Percentiles rank a stretch among this genome's conserved stretches.
Evolutionary conservation across 257 asterid species (phyloP).

Genomic region (Forsythia viridissima): DNA sequence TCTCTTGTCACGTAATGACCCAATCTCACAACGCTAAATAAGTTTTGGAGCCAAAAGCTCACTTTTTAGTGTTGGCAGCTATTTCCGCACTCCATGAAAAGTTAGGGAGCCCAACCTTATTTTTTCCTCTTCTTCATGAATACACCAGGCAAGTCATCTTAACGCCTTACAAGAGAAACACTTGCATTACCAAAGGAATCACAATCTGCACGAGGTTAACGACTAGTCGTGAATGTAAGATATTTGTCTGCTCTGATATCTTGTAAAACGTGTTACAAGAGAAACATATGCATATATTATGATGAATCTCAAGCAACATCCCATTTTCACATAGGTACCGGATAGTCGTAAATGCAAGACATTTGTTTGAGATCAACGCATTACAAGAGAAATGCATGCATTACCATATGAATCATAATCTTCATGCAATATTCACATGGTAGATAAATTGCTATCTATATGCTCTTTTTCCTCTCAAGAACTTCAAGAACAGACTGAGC

Average conservation of each 20-base stretch:
- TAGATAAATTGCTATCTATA: background rate
- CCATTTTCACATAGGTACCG: background rate
- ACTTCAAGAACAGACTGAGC: conserved; percentile 62
- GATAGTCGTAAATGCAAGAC: background rate
- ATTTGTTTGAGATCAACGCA: background rate
- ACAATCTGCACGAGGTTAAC: background rate
- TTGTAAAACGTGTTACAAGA: background rate
- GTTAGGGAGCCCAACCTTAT: too few species aligned
- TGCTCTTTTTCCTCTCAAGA: conserved; percentile 33
- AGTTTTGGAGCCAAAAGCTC: too few species aligned
- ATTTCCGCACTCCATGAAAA: too few species aligned
- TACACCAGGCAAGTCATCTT: too few species aligned
- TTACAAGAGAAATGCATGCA: background rate
- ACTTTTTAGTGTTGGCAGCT: too few species aligned
- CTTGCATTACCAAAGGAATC: background rate
- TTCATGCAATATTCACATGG: background rate
- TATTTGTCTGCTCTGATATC: too few species aligned
- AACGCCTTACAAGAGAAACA: background rate
- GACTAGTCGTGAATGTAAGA: too few species aligned
- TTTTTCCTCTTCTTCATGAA: too few species aligned
- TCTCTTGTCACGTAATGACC: too few species aligned
- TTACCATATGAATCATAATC: background rate
- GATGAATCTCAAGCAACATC: background rate
- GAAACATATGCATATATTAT: background rate
- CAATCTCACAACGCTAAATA: too few species aligned